Base-by-base conservation (phyloP, 805 yeast species). In the Kluyveromyces nonfermentans region DNA sequence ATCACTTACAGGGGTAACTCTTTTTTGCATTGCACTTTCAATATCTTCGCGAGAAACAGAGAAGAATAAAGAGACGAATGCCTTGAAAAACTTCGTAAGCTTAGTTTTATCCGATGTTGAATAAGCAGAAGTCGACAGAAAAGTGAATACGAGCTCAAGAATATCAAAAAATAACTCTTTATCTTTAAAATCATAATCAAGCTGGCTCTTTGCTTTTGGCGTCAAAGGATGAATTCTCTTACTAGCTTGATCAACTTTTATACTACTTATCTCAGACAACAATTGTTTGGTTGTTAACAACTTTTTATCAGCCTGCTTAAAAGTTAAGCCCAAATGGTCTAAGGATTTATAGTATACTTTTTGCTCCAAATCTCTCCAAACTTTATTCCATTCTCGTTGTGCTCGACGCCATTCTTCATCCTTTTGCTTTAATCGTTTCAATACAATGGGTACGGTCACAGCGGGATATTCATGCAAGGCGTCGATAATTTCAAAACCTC, bases 341-440 rank as follows among this genome's bases (percentile, higher is more conserved):
- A 93, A 71, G 2, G 96, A 85, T 64, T 93, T 93, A 70, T 80
- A 86, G 62, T 85, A 89, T 0, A 88, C 95, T 56, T 87, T 89
- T 59, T 89, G 96, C 64, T 93, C 98, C 67, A 94, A 80, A 65
- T 90, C 97, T 59, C 99, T 80, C 99, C 99, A 93, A 12, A 88
- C 95, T 61, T 90, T 90, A 66, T 90, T 90, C 97, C 98, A 93
- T 62, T 93, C 97, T 55, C 97, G 78, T 57, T 90, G 98, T 1
- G 96, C 89, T 49, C 96, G 78, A 64, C 87, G 85, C 99, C 99
- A 93, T 65, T 93, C 98, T 65, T 93, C 97, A 61, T 93, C 97
- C 65, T 93, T 93, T 65, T 93, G 97, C 65, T 93, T 93, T 60
- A 93, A 75, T 58, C 99, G 78, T 54, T 82, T 85, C 63, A 93